Base-by-base conservation (phyloP, 2,329 filamentous ascomycete species). In the Pseudopithomyces maydicus region DNA sequence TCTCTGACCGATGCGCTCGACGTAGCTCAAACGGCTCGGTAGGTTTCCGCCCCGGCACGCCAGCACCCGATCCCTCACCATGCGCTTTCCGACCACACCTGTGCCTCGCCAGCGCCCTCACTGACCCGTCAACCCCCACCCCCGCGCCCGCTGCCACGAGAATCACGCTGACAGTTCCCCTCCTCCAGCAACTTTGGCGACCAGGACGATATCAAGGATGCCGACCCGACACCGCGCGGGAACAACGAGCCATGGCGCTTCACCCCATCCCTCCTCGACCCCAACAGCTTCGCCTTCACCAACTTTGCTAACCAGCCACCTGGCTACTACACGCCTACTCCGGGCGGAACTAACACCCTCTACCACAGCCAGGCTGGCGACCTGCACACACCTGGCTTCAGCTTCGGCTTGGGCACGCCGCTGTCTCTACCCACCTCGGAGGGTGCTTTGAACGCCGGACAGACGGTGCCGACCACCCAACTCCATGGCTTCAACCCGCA, bases 241-340 rank as follows among this genome's bases (percentile, higher is more conserved):
- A 85, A 89, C 41, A 88, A 90, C 69, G 92, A 97, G 66, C 87
- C 85, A 66, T 95, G 93, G 88, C 86, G 90, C 64, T 92, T 97
- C 70, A 96, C 93, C 2, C 92, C 93, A 3, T 95, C 92, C 20
- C 81, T 96, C 55, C 84, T 98, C 72, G 94, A 98, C 72, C 88
- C 92, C 17, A 92, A 89, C 74, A 90, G 91, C 29, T 91, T 91
- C 74, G 86, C 87, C 22, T 97, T 97, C 77, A 84, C 87, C 57
- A 83, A 84, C 54, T 94, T 96, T 70, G 87, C 89, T 62, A 91
- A 90, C 75, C 90, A 93, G 62, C 85, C 89, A 44, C 85, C 90
- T 15, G 90, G 89, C 14, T 95, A 95, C 77, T 97, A 96, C 77
- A 93, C 92, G 7, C 91, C 93, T 2, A 96, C 91, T 1, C 90